phyloP scores from a whole-genome alignment of 805 yeast genomes.

The Metschnikowia cerradonensis region DNA sequence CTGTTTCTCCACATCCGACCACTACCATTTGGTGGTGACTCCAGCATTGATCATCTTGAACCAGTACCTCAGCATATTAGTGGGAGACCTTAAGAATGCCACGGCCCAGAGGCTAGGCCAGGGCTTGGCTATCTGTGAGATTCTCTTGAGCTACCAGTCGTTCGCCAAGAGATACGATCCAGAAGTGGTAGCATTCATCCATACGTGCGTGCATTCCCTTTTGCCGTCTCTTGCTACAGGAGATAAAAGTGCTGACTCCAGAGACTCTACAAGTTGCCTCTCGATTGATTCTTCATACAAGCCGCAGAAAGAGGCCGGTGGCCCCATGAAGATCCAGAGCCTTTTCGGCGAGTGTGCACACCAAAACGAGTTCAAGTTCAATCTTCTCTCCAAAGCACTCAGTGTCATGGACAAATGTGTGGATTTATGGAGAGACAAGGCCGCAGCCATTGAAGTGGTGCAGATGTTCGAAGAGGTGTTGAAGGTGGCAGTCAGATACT shows the following conservation, averaged over 20 bases:
- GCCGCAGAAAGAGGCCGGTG: slow-evolving; percentile 6
- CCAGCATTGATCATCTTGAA: slow-evolving; percentile 74
- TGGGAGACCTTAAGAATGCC: slow-evolving; percentile 21
- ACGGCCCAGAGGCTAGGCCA: slow-evolving; percentile 43
- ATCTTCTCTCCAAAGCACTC: slow-evolving; percentile 32
- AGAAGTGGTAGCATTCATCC: slow-evolving; percentile 61
- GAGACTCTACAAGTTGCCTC: slow-evolving; percentile 1
- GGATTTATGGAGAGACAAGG: slow-evolving; percentile 56
- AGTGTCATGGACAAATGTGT: slow-evolving; percentile 28
- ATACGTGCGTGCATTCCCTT: slow-evolving; percentile 45
- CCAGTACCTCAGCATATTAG: slow-evolving; percentile 47
- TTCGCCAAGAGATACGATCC: slow-evolving; percentile 79
- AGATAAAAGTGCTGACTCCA: too few species aligned
- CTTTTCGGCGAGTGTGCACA: slow-evolving; percentile 12
- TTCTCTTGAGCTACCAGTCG: slow-evolving; percentile 68
- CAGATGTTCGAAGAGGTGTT: slow-evolving; percentile 44
- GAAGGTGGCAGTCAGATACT: slow-evolving; percentile 32
- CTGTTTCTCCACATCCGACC: slow-evolving; percentile 90
- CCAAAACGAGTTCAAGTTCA: slow-evolving; percentile 21
- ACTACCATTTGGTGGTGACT: slow-evolving; percentile 86
- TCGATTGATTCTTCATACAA: slow-evolving; percentile 18
- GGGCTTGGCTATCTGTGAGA: slow-evolving; percentile 64
- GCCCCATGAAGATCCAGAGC: slow-evolving; percentile 10
- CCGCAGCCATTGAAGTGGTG: slow-evolving; percentile 58
- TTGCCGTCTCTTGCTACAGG: slow-evolving; percentile 25